A percentile compares a stretch with the other conserved stretches of the same genome.
These are phyloP conservation scores for Zymoseptoria passerinii DNA, from an alignment of 2,329 filamentous ascomycete genomes.

Conservation along the genomic window DNA sequence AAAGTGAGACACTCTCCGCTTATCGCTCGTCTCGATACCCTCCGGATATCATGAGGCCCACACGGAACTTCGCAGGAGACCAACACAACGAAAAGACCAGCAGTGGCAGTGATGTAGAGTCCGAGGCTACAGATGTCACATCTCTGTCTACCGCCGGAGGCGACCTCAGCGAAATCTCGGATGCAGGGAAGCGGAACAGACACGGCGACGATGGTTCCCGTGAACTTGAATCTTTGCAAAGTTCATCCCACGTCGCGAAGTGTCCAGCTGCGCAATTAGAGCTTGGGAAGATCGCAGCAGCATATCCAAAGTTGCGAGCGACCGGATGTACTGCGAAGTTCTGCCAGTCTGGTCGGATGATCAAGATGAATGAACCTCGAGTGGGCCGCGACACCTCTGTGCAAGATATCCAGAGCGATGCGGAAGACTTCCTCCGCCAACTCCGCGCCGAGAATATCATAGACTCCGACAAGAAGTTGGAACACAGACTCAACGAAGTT, in stretches of 20 bases:
- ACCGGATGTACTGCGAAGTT: conserved; percentile 2
- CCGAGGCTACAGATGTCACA: not conserved
- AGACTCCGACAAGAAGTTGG: not conserved
- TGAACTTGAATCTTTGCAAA: not conserved
- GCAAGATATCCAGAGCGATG: conserved; percentile 1
- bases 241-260: not conserved
- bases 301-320: conserved; percentile 1
- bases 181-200: not conserved
- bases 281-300: not conserved
- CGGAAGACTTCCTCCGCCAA: conserved; percentile 2
- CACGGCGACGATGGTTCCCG: not conserved
- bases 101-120: not conserved
- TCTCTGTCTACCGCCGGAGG: not conserved
- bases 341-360: conserved; percentile 6
- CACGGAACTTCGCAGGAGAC: not conserved
- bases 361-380: conserved; percentile 5
- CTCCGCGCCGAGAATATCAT: conserved; percentile 2
- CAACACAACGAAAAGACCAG: not conserved
- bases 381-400: conserved; percentile 1
- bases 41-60: not conserved
- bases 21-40: not conserved
- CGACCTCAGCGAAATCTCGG: not conserved
- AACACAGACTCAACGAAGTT: not conserved
- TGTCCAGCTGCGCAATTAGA: not conserved
- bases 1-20: not conserved